Evolutionary conservation across 192 early-diverging fungal species (phyloP).

Genomic region (Coemansia sp.): DNA sequence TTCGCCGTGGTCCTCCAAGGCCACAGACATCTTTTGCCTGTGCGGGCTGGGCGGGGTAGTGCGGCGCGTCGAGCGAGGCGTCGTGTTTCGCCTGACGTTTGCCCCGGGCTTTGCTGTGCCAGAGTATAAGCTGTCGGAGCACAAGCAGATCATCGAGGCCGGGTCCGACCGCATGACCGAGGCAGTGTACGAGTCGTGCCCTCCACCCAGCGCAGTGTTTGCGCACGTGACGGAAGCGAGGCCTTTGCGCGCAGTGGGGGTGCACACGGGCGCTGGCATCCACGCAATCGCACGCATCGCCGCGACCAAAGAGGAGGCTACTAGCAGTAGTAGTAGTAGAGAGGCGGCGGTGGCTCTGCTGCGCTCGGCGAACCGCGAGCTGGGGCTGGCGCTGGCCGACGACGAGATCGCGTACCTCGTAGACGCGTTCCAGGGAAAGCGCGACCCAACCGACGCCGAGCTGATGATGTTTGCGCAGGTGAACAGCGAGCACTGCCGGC

Average conservation of each 20-base stretch:
- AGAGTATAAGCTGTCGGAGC: slow-evolving; percentile 46
- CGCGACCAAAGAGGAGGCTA: background rate
- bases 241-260: slow-evolving; percentile 65
- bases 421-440: slow-evolving; percentile 67
- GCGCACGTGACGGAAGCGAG: slow-evolving; percentile 54
- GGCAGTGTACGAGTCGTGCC: slow-evolving; percentile 66
- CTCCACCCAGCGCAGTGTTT: slow-evolving; percentile 70
- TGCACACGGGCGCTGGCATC: slow-evolving; percentile 38
- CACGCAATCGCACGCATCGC: slow-evolving; percentile 31
- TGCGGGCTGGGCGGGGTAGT: slow-evolving; percentile 81
- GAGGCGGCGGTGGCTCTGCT: slow-evolving; percentile 61
- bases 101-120: slow-evolving; percentile 27
- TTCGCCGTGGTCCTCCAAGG: slow-evolving; percentile 99
- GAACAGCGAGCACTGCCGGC: slow-evolving; percentile 99
- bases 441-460: slow-evolving; percentile 98
- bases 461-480: slow-evolving; percentile 99
- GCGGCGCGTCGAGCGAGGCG: slow-evolving; percentile 88
- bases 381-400: slow-evolving; percentile 93
- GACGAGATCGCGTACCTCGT: slow-evolving; percentile 98
- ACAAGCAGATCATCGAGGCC: slow-evolving; percentile 54
- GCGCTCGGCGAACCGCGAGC: slow-evolving; percentile 78
- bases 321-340: background rate
- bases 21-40: slow-evolving; percentile 94
- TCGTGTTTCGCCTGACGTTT: slow-evolving; percentile 69
- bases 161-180: slow-evolving; percentile 97